Conservation (phyloP, 306 rosid species). For the Quercus rubra region DNA sequence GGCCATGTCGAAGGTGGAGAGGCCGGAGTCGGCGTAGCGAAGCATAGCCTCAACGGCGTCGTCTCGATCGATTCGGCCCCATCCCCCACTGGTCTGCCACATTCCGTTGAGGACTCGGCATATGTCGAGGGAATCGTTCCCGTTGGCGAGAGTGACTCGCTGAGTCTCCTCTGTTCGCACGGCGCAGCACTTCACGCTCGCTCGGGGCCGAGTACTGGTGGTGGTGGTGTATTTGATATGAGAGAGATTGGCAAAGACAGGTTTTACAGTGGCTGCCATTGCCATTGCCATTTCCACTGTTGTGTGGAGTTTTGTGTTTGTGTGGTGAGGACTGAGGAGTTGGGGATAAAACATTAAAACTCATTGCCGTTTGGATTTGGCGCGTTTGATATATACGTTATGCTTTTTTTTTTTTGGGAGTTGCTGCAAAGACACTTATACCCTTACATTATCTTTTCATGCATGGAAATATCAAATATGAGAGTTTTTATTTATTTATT, state of each 20-base stretch:
- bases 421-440: too few species aligned
- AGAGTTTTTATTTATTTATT: too few species aligned
- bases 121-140: slow-evolving; percentile 63
- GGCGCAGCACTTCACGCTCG: slow-evolving; percentile 40
- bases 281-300: background rate
- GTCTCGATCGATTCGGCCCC: slow-evolving; percentile 85
- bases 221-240: slow-evolving; percentile 5
- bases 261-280: slow-evolving; percentile 31
- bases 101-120: slow-evolving; percentile 78
- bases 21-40: slow-evolving; percentile 77
- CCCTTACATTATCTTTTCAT: too few species aligned
- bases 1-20: slow-evolving; percentile 92
- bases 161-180: slow-evolving; percentile 34
- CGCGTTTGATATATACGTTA: too few species aligned
- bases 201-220: background rate
- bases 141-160: slow-evolving; percentile 44
- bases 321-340: too few species aligned
- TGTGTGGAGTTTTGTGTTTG: too few species aligned
- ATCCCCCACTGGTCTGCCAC: slow-evolving; percentile 92
- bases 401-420: too few species aligned
- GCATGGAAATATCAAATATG: too few species aligned
- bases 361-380: too few species aligned
- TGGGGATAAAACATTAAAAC: too few species aligned
- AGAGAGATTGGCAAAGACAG: slow-evolving; percentile 16
- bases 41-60: slow-evolving; percentile 89